Percentiles rank a stretch among this genome's conserved stretches.
Conservation (phyloP, 129 eudicot species). For the Flaveria sonorensis region DNA sequence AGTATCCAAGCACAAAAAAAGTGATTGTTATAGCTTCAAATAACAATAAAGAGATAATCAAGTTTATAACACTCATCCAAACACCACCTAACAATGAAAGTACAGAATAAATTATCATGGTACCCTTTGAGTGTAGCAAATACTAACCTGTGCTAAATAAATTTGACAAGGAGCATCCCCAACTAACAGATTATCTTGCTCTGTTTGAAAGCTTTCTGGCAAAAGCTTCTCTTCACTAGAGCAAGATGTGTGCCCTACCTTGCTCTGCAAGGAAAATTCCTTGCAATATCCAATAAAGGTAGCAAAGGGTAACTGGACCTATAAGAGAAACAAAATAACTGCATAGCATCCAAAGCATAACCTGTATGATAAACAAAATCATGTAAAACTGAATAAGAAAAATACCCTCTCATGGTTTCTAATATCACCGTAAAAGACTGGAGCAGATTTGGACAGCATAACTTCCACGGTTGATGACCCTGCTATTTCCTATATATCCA, state of each 20-base stretch:
- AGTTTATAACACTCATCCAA: not conserved
- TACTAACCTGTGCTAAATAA: slow-evolving; percentile 89
- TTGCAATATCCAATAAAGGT: slow-evolving; percentile 78
- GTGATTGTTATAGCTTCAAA: not conserved
- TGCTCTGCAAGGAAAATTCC: slow-evolving; percentile 31
- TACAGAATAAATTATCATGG: slow-evolving; percentile 1
- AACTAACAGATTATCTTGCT: slow-evolving; percentile 27
- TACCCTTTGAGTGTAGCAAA: slow-evolving; percentile 18
- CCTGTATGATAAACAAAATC: slow-evolving; percentile 16
- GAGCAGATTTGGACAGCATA: slow-evolving; percentile 82
- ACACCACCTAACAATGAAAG: not conserved
- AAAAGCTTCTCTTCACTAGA: slow-evolving; percentile 37
- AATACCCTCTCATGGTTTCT: slow-evolving; percentile 91
- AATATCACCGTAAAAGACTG: slow-evolving; percentile 89
- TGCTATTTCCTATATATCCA: slow-evolving; percentile 51
- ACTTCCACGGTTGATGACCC: slow-evolving; percentile 80
- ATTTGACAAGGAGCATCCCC: slow-evolving; percentile 56
- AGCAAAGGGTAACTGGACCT: slow-evolving; percentile 77
- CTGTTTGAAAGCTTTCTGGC: slow-evolving; percentile 26
- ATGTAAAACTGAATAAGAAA: not conserved
- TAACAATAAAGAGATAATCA: not conserved
- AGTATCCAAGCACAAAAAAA: not conserved
- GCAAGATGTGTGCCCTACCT: slow-evolving; percentile 30
- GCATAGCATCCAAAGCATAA: slow-evolving; percentile 20
- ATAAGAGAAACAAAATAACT: slow-evolving; percentile 10